phyloP scores from a whole-genome alignment of 1,139 yeast genomes.

The Candida pseudoviswanathii region DNA sequence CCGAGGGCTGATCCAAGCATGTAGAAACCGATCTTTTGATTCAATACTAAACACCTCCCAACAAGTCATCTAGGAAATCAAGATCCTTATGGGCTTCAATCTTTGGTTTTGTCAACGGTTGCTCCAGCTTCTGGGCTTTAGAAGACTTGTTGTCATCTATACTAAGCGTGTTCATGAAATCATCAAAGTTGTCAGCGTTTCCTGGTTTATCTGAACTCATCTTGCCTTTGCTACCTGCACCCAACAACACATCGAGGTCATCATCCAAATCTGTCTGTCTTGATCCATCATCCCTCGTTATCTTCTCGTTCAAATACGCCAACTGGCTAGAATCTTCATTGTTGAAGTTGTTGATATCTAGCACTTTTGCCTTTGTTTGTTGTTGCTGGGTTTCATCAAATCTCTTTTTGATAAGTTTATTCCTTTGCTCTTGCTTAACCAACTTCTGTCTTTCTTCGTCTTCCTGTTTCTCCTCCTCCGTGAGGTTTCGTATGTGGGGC shows the following conservation, averaged over 20 bases:
- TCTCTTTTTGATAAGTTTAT: slow-evolving; percentile 30
- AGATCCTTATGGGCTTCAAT: slow-evolving; percentile 10
- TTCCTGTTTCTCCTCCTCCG: slow-evolving; percentile 30
- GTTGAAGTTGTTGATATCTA: slow-evolving; percentile 43
- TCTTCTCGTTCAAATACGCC: slow-evolving; percentile 27
- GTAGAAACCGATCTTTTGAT: not conserved
- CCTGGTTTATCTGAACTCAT: not conserved
- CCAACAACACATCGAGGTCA: slow-evolving; percentile 14
- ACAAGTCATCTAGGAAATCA: slow-evolving; percentile 24
- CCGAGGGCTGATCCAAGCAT: too few relatives aligned
- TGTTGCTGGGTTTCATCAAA: slow-evolving; percentile 20
- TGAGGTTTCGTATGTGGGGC: slow-evolving; percentile 21
- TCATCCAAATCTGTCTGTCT: slow-evolving; percentile 6
- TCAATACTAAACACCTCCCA: slow-evolving; percentile 11
- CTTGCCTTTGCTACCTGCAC: slow-evolving; percentile 2
- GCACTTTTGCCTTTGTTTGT: slow-evolving; percentile 22
- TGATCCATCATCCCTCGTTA: slow-evolving; percentile 16
- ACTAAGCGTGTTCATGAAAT: slow-evolving; percentile 3
- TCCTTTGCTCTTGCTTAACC: slow-evolving; percentile 30
- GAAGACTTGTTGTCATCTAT: slow-evolving; percentile 3
- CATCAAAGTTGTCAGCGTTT: slow-evolving; percentile 1
- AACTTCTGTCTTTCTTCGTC: slow-evolving; percentile 26
- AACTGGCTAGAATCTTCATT: slow-evolving; percentile 26
- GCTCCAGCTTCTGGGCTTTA: not conserved
- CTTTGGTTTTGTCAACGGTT: not conserved